Evolutionary conservation across 768 basidiomycete genomes (phyloP).

Genomic region (Paxillus involutus): DNA sequence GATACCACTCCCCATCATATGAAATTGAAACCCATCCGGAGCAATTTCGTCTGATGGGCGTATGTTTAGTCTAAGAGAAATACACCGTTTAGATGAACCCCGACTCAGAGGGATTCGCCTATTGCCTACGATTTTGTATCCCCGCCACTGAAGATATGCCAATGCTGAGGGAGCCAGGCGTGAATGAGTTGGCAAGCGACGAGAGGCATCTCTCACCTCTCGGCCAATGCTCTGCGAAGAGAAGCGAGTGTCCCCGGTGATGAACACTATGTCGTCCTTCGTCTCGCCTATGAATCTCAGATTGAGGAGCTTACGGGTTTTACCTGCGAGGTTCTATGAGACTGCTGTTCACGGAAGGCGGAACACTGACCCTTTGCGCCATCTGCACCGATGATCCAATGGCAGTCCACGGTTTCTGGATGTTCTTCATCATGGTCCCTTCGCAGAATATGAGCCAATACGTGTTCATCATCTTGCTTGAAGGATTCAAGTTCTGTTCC

Average conservation of each 20-base stretch:
- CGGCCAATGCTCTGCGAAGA: constrained; percentile 15
- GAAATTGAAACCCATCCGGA: constrained; percentile 1
- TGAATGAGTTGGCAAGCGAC: neutral
- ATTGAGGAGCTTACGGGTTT: constrained; percentile 34
- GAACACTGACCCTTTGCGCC: constrained; percentile 32
- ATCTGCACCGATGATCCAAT: constrained; percentile 39
- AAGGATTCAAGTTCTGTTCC: constrained; percentile 34
- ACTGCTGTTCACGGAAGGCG: neutral
- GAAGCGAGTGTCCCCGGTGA: constrained; percentile 36
- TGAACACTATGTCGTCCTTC: constrained; percentile 19
- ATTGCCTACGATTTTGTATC: neutral
- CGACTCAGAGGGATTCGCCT: neutral
- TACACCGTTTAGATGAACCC: neutral
- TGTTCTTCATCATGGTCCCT: constrained; percentile 20
- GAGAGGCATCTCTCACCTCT: neutral
- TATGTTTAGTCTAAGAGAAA: neutral
- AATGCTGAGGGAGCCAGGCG: neutral
- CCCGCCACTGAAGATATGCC: neutral
- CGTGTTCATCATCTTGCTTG: constrained; percentile 32
- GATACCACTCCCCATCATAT: neutral
- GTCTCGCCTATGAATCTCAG: constrained; percentile 39
- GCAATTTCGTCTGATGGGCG: constrained; percentile 1
- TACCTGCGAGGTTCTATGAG: constrained; percentile 16
- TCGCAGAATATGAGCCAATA: constrained; percentile 25
- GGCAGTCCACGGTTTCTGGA: neutral